Conservation (phyloP, 202 grass and related monocot species). For the Digitaria exilis region DNA sequence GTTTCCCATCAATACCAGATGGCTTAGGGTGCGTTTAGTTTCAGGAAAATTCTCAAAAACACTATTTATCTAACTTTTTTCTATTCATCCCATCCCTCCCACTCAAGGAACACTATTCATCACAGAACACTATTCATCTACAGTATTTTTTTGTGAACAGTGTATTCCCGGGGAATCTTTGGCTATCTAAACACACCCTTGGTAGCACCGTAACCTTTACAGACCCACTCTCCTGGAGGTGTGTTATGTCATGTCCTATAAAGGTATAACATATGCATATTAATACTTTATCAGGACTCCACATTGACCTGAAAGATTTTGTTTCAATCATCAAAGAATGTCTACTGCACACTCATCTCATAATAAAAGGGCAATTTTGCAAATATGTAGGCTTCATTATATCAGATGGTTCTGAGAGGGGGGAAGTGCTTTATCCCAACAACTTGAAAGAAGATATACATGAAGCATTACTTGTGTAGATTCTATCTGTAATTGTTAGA, state of each 20-base stretch:
- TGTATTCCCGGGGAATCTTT: too few relatives aligned
- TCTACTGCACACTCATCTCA: not conserved
- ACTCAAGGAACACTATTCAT: too few relatives aligned
- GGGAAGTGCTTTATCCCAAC: not conserved
- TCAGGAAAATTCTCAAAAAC: too few relatives aligned
- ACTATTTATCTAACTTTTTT: too few relatives aligned
- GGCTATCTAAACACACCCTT: too few relatives aligned
- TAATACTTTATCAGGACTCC: not conserved
- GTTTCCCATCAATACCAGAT: conserved; percentile 24
- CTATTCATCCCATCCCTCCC: too few relatives aligned
- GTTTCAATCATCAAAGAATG: not conserved
- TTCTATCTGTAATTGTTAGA: conserved; percentile 28
- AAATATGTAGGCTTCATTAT: not conserved
- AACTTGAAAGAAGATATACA: conserved; percentile 32
- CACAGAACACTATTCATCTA: too few relatives aligned
- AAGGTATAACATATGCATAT: conserved; percentile 32
- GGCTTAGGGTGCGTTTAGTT: too few relatives aligned
- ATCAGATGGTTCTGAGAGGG: not conserved
- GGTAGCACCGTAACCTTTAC: too few relatives aligned
- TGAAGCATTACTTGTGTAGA: conserved; percentile 24
- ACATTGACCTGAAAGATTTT: not conserved
- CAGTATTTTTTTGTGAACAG: too few relatives aligned
- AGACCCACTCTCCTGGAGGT: too few relatives aligned
- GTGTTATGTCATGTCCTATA: conserved; percentile 31
- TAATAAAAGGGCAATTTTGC: not conserved